Evolutionary conservation across 2,329 filamentous ascomycete genomes (phyloP), one percentile per base, ranked within the genome.

Genomic region (Ophiosphaerella korrae): DNA sequence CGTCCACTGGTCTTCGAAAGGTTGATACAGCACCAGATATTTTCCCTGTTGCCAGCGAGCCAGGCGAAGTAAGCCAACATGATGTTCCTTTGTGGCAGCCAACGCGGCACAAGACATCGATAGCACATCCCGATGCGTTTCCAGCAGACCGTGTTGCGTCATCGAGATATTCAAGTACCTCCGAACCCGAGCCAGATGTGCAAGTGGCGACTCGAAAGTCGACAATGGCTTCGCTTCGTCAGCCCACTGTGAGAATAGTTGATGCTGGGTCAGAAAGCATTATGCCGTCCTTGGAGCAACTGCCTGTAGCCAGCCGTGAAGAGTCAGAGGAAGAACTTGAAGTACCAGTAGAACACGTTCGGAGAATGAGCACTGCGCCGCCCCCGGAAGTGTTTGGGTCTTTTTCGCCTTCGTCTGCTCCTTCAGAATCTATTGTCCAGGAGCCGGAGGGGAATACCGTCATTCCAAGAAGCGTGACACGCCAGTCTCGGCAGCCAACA

Each of bases 61-160:
- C n/a, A 7, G 41, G 36, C 35, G 37, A 48, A 29, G 13, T 9
- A 14, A 14, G 24, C 23, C 26, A 44, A 31, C 31, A 16, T 4
- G n/a, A n/a, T 5, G 7, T 35, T 24, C 48, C 42, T 26, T 50
- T 41, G n/a, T 24, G 35, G 13, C 34, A 45, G 16, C 36, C 42
- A 45, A 33, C 42, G 5, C 16, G 39, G 12, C 35, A 18, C 14
- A 37, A 40, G 34, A 32, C 46, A 11, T 36, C 34, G 31, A 12
- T 44, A 18, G 16, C 34, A 14, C 21, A 33, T 7, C 40, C 31
- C 4, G 16, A 8, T 12, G 7, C 31, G 23, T 16, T 14, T n/a
- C n/a, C 26, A 42, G 26, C 23, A 26, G 21, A 38, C 14, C 26
- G 42, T 13, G 24, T 45, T 41, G 13, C 37, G 36, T 38, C 37